phyloP scores from a whole-genome alignment of 176 grass and related monocot genomes.

The Carex littledalei region DNA sequence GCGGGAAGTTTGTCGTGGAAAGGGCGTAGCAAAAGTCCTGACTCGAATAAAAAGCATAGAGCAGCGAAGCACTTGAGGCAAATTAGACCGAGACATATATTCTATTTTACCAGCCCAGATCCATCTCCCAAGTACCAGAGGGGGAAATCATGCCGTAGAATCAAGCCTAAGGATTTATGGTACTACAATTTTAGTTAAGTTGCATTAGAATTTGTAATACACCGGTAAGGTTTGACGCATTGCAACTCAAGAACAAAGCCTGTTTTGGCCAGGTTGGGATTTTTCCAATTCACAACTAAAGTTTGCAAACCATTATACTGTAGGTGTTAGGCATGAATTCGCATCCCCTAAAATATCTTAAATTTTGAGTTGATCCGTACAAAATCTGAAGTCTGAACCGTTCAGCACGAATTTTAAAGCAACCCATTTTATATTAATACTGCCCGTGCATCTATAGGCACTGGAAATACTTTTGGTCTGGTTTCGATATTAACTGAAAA shows the following conservation, averaged over 20 bases:
- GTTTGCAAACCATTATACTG: neutral
- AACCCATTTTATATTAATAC: too few relatives aligned
- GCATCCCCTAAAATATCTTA: too few relatives aligned
- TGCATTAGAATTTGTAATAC: neutral
- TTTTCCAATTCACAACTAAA: neutral
- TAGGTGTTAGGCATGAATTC: neutral
- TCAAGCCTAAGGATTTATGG: slow-evolving; percentile 55
- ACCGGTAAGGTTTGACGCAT: neutral
- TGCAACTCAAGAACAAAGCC: neutral
- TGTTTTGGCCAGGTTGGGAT: neutral
- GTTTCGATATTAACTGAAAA: too few relatives aligned
- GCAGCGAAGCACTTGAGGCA: slow-evolving; percentile 48
- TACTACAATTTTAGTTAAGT: slow-evolving; percentile 10
- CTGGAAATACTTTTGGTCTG: too few relatives aligned
- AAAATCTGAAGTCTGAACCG: too few relatives aligned
- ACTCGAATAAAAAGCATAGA: slow-evolving; percentile 40
- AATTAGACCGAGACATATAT: slow-evolving; percentile 36
- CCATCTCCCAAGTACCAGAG: slow-evolving; percentile 75
- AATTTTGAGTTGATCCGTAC: too few relatives aligned
- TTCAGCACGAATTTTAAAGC: too few relatives aligned
- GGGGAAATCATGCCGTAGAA: slow-evolving; percentile 87
- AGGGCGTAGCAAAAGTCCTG: slow-evolving; percentile 64
- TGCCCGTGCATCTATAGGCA: too few relatives aligned
- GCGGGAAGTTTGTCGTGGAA: slow-evolving; percentile 76
- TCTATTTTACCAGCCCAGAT: slow-evolving; percentile 35